Evolutionary conservation across 371 early-diverging fungal genomes (phyloP).

Genomic region (Syncephalis plumigaleata): DNA sequence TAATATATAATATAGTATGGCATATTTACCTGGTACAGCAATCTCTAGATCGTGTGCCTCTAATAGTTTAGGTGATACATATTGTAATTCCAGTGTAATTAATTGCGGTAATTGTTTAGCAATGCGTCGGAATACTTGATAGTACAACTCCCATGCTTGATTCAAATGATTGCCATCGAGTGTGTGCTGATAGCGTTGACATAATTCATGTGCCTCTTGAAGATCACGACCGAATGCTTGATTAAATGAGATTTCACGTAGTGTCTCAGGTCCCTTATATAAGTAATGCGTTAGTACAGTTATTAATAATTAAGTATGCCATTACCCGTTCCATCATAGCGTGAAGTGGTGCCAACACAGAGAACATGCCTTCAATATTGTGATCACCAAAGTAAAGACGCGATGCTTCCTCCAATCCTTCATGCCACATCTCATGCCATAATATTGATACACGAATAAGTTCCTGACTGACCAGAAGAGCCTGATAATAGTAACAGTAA

Average conservation of each 20-base stretch:
- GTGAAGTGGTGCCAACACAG: constrained; percentile 75
- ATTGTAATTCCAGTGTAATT: constrained; percentile 72
- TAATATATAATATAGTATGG: neutral
- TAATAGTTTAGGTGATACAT: constrained; percentile 79
- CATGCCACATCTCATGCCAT: constrained; percentile 98
- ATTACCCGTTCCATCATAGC: constrained; percentile 54
- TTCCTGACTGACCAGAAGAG: constrained; percentile 87
- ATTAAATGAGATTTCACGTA: constrained; percentile 86
- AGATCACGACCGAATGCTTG: constrained; percentile 88
- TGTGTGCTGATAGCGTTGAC: constrained; percentile 59
- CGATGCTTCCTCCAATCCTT: constrained; percentile 87
- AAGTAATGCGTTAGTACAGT: constrained; percentile 4
- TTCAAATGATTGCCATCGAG: constrained; percentile 68
- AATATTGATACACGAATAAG: constrained; percentile 91
- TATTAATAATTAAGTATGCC: neutral
- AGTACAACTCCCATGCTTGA: constrained; percentile 95
- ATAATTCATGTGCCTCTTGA: constrained; percentile 83
- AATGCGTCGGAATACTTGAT: constrained; percentile 73
- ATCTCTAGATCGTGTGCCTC: constrained; percentile 74
- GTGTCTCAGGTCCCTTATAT: constrained; percentile 66
- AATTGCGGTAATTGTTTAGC: constrained; percentile 68
- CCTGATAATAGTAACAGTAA: constrained; percentile 11
- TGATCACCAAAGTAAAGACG: constrained; percentile 72
- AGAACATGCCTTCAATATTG: constrained; percentile 85
- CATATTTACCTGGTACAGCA: constrained; percentile 61